Conservation (phyloP, 495 filamentous ascomycete species). For the Neurospora terricola region DNA sequence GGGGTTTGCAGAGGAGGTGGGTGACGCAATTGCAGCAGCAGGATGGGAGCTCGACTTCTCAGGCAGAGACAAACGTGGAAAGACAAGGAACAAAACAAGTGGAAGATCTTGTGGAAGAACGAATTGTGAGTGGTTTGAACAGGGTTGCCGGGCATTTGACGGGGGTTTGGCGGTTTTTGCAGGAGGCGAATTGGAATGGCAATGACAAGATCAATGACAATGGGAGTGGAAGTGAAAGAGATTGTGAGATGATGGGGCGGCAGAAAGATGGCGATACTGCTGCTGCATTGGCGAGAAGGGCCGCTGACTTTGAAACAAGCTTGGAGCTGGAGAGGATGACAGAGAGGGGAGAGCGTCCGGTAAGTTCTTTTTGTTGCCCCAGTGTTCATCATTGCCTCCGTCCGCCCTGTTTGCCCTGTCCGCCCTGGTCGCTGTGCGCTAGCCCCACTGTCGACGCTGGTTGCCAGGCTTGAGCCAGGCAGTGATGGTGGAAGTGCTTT, state of each 20-base stretch:
- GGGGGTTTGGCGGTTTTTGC: constrained; percentile 5
- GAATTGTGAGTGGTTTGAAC: constrained; percentile 14
- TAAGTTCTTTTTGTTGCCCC: not conserved
- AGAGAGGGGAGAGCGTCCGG: not conserved
- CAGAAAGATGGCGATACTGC: not conserved
- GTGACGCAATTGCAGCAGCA: not conserved
- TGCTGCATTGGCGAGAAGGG: not conserved
- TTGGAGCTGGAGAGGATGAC: not conserved
- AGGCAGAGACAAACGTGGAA: not conserved
- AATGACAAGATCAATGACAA: no score
- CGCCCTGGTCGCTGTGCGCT: not conserved
- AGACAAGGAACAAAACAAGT: not conserved
- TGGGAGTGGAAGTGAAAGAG: not conserved
- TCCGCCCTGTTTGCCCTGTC: not conserved
- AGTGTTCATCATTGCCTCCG: not conserved
- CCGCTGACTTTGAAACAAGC: constrained; percentile 1
- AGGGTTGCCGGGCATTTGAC: not conserved
- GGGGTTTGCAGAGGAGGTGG: not conserved
- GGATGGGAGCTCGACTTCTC: not conserved
- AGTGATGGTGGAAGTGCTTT: not conserved
- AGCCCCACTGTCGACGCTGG: not conserved
- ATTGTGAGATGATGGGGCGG: no score
- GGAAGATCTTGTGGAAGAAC: constrained; percentile 15
- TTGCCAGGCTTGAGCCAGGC: not conserved
- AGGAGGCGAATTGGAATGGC: constrained; percentile 8